Base-by-base conservation (phyloP, 2,329 filamentous ascomycete genomes). In the Fusarium sp. region DNA sequence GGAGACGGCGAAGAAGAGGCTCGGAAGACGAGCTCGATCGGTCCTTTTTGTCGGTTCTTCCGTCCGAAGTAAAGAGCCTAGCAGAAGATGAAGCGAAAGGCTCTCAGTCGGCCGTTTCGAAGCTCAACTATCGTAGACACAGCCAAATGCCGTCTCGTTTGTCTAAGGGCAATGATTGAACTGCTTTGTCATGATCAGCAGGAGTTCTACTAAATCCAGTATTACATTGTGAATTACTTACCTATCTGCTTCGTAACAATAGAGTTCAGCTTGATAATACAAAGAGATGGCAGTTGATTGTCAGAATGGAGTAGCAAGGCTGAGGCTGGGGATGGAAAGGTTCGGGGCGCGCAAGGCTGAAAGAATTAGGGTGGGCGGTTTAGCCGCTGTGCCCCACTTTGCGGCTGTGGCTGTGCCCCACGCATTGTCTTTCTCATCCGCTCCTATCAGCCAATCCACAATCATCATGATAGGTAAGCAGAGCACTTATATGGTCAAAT, bases 291-390 rank as follows among this genome's bases (percentile, higher is more conserved):
- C 31, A 33, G 49, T 57, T 45, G 53, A 48, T 68, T 42, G 39
- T 68, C 58, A 60, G 57, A 57, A 55, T 58, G 65, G 46, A 50
- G 60, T 63, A 71, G 69, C 69, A 70, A 74, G 72, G 72, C 72
- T 74, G 72, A 74, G 69, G 69, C 69, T 63, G 59, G 50, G 60
- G 53, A 56, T 50, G 44, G 60, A 71, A 72, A 69, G 71, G 44
- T 69, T 64, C 53, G 22, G 55, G 52, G 57, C 26, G 54, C 62
- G 52, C 69, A 72, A 73, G 72, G 72, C 71, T 74, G 71, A 72
- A 42, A 49, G 42, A 34, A 15, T 26, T 28, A 14, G 10, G 44
- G 24, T 40, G 54, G 63, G 15, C 34, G 22, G n/a, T 59, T 6
- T 11, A 42, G 54, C 48, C 24, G 17, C 5, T 13, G 3, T 4